Evolutionary conservation across 768 basidiomycete genomes (phyloP).

Genomic region (Mycena amicta): DNA sequence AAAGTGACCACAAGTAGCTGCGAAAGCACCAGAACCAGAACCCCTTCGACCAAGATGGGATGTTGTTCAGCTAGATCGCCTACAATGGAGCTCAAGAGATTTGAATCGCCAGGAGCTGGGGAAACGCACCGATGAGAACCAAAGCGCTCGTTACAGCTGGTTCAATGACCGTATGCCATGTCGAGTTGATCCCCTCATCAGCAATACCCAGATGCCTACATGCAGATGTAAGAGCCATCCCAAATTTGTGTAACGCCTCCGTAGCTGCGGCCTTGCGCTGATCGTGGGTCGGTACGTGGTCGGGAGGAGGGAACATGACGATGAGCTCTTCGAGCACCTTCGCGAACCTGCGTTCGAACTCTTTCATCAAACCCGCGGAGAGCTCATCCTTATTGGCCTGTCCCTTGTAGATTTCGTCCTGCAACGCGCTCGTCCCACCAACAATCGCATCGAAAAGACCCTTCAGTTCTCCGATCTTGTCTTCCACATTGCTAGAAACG

Average conservation of each 20-base stretch:
- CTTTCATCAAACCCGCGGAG: slow-evolving; percentile 17
- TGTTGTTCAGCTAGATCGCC: slow-evolving; percentile 41
- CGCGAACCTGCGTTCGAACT: slow-evolving; percentile 25
- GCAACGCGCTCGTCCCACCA: slow-evolving; percentile 18
- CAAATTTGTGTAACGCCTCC: slow-evolving; percentile 27
- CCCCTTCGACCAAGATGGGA: slow-evolving; percentile 18
- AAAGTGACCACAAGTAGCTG: too few species aligned
- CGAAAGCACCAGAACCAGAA: not conserved
- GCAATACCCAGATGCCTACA: slow-evolving; percentile 25
- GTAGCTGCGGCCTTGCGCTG: slow-evolving; percentile 25
- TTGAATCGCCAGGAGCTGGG: not conserved
- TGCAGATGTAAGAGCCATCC: slow-evolving; percentile 28
- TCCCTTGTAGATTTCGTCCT: slow-evolving; percentile 7
- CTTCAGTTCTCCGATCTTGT: slow-evolving; percentile 27
- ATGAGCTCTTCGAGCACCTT: slow-evolving; percentile 29
- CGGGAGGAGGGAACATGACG: slow-evolving; percentile 30
- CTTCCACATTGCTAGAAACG: slow-evolving; percentile 6
- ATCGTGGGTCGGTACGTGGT: slow-evolving; percentile 33
- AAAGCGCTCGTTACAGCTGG: slow-evolving; percentile 25
- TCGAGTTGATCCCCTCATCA: slow-evolving; percentile 25
- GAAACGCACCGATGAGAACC: slow-evolving; percentile 28
- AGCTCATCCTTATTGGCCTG: not conserved
- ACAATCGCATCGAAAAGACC: slow-evolving; percentile 23
- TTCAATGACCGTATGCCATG: slow-evolving; percentile 27
- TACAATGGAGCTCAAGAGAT: slow-evolving; percentile 7